phyloP scores from a whole-genome alignment of 495 filamentous ascomycete genomes.

The Neurospora cerealis region DNA sequence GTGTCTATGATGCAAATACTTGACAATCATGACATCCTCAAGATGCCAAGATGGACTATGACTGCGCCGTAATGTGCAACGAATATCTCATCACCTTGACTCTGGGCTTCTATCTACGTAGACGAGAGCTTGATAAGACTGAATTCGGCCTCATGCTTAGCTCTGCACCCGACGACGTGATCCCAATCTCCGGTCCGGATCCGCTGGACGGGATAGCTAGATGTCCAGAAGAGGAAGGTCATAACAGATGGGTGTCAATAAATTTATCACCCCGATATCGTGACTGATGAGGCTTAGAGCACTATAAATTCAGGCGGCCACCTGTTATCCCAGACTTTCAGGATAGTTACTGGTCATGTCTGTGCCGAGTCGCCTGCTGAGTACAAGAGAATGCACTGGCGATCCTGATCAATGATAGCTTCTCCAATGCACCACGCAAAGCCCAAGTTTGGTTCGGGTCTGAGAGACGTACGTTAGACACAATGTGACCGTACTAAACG shows the following conservation, averaged over 20 bases:
- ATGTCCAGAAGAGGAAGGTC: not conserved
- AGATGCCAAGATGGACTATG: not conserved
- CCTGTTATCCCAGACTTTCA: not conserved
- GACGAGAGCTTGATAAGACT: not conserved
- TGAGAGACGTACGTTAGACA: not conserved
- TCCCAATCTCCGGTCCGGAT: not conserved
- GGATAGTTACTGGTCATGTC: not conserved
- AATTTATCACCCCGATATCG: not conserved
- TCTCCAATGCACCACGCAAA: not conserved
- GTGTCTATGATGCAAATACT: not conserved
- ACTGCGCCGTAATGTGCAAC: not conserved
- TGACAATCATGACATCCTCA: not conserved
- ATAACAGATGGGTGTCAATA: not conserved
- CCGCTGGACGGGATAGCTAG: not conserved
- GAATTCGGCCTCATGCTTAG: not conserved
- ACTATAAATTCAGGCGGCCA: not conserved
- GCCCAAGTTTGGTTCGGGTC: not conserved
- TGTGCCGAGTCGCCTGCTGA: not conserved
- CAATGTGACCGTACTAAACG: not conserved
- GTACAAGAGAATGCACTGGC: not conserved
- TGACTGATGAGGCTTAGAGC: not conserved
- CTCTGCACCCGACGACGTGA: not conserved
- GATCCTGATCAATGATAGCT: not conserved
- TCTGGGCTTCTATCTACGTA: not conserved
- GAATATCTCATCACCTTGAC: not conserved